Evolutionary conservation across 495 filamentous ascomycete species (phyloP).

Genomic region (Xylaria grammica): DNA sequence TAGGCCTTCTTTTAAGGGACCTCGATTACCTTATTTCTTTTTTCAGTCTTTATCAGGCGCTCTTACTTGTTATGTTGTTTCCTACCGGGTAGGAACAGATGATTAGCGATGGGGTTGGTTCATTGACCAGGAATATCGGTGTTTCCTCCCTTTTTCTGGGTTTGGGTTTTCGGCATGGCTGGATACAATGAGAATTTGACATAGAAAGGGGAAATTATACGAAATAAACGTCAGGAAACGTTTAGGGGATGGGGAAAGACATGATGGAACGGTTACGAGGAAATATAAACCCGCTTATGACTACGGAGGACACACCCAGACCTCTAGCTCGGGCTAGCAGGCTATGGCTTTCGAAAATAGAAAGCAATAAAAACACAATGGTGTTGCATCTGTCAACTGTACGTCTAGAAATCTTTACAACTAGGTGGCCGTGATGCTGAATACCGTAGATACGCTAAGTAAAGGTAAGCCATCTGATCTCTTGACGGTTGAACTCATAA

Average conservation of each 20-base stretch:
- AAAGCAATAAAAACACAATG: slow-evolving; percentile 1
- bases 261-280: no score
- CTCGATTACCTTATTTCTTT: background rate
- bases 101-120: background rate
- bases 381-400: no score
- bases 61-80: no score
- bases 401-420: no score
- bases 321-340: background rate
- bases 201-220: background rate
- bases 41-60: background rate
- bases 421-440: no score
- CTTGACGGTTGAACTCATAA: no score
- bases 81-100: background rate
- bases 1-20: background rate
- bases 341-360: background rate
- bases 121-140: background rate
- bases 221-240: background rate
- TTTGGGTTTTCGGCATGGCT: background rate
- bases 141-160: background rate
- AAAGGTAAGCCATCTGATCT: no score
- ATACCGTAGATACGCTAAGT: no score
- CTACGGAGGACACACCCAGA: background rate
- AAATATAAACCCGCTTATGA: no score
- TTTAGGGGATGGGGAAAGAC: background rate
- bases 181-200: background rate